Evolutionary conservation across 164 flowering plant genomes (phyloP), one percentile per base, ranked within the genome.

Genomic region (Cinnamomum micranthum): DNA sequence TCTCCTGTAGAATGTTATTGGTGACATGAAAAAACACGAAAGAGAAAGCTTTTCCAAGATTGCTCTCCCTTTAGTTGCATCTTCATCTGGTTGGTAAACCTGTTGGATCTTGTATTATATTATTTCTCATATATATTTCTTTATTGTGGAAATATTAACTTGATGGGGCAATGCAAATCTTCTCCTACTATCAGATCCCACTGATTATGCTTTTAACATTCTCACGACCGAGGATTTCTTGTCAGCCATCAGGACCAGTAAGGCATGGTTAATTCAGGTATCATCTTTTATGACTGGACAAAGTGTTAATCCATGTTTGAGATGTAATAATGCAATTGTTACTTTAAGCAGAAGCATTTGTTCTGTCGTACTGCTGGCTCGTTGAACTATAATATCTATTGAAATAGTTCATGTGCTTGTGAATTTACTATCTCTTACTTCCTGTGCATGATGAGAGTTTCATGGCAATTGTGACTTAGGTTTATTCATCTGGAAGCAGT

Each of bases 401-500:
- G 27, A 64, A 33, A 12, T 35, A 17, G 41, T 35, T 71, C 27
- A 3, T 25, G 67, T 5, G 33, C 27, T 23, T 3, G 12, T 55
- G 27, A 13, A 65, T 65, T 50, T 25, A 19, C 15, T 7, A n/a
- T 60, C 50, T 19, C 24, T 17, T 23, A 55, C 62, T 51, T 7
- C 52, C 52, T 66, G 27, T 67, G 27, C 41, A 50, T 59, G 17
- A 71, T 66, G 14, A 41, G 41, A 50, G 63, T 71, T 24, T 67
- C n/a, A 15, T 69, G 71, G 74, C 65, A 73, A 72, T 78, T 78
- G 73, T 23, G 27, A 20, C 73, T 28, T 78, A 95, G 99, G 82
- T 95, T 50, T 88, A 84, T 82, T 93, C 99, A 77, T 70, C 65
- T 68, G 97, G 97, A 72, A 95, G 98, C 89, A 81, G 68, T 59